A percentile compares a stretch with the other conserved stretches of the same genome.
Evolutionary conservation across 768 basidiomycete species (phyloP).

Genomic region (Termitomyces heimii): DNA sequence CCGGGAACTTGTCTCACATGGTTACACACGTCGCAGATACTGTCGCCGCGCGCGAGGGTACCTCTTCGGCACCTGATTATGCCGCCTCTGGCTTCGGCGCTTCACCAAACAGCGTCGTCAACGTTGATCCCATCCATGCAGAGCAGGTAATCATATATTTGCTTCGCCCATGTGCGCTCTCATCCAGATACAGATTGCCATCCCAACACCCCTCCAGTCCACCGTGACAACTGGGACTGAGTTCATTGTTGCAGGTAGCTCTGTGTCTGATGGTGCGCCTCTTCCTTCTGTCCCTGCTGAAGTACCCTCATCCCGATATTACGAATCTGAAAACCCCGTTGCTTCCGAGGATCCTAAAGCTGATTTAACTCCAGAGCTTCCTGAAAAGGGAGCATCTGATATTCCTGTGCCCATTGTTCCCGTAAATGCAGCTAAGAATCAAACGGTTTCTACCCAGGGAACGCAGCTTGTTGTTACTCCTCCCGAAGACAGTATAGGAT

Average conservation of each 20-base stretch:
- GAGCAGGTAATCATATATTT: constrained; percentile 11
- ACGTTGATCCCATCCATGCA: constrained; percentile 23
- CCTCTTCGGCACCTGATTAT: constrained; percentile 30
- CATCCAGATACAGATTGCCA: constrained; percentile 18
- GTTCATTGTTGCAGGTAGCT: constrained; percentile 11
- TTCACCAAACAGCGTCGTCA: constrained; percentile 30
- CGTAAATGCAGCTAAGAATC: constrained; percentile 34
- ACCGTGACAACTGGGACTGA: constrained; percentile 12
- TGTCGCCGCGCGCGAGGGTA: constrained; percentile 30
- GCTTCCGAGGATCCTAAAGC: constrained; percentile 3
- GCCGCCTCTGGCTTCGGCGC: constrained; percentile 32
- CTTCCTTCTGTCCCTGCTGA: neutral
- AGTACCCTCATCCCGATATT: neutral
- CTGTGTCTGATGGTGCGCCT: constrained; percentile 11
- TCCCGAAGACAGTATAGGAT: neutral
- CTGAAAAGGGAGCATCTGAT: constrained; percentile 3
- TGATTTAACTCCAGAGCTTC: neutral
- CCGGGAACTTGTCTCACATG: constrained; percentile 22
- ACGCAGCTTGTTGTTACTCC: neutral
- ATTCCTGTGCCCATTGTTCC: constrained; percentile 34
- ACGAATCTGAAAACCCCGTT: neutral
- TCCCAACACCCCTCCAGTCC: constrained; percentile 23
- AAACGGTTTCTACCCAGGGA: constrained; percentile 13
- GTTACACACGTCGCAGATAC: constrained; percentile 31
- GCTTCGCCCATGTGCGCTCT: neutral